Conservation (phyloP, 371 early-diverging fungal genomes). For the Mucor racemosus region DNA sequence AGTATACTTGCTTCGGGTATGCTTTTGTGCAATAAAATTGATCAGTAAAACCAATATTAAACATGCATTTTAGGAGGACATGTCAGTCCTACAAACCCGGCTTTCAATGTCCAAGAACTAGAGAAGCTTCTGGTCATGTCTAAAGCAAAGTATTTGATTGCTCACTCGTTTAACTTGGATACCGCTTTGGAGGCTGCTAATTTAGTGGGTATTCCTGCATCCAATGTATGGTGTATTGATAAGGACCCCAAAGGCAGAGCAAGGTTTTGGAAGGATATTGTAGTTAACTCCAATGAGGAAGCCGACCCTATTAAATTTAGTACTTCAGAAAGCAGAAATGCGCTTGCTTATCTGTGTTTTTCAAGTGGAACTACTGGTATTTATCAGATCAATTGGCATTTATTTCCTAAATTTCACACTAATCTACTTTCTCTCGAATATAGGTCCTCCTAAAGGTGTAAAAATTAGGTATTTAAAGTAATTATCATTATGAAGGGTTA, state of each 20-base stretch:
- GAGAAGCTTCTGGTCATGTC: conserved; percentile 67
- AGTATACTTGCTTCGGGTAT: conserved; percentile 28
- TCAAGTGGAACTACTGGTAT: conserved; percentile 38
- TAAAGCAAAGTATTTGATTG: conserved; percentile 45
- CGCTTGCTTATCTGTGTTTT: conserved; percentile 27
- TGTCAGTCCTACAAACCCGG: conserved; percentile 49
- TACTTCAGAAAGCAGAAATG: conserved; percentile 13
- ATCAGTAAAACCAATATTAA: neutral
- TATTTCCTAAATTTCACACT: too few relatives aligned
- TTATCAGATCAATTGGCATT: neutral
- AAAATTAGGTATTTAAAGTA: conserved; percentile 10
- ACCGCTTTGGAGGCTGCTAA: conserved; percentile 55
- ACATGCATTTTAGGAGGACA: conserved; percentile 54
- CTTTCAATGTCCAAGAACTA: conserved; percentile 59
- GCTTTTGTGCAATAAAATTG: neutral
- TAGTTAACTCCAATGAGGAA: conserved; percentile 1
- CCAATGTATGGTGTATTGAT: conserved; percentile 57
- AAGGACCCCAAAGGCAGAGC: conserved; percentile 27
- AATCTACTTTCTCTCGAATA: too few relatives aligned
- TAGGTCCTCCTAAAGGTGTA: conserved; percentile 21
- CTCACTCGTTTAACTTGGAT: conserved; percentile 41
- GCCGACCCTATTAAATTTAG: conserved; percentile 10
- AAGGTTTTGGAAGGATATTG: conserved; percentile 2
- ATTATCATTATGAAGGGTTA: too few relatives aligned
- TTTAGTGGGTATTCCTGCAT: conserved; percentile 49